Base-by-base conservation (phyloP, 768 basidiomycete species). In the Mycena olivaceomarginata region DNA sequence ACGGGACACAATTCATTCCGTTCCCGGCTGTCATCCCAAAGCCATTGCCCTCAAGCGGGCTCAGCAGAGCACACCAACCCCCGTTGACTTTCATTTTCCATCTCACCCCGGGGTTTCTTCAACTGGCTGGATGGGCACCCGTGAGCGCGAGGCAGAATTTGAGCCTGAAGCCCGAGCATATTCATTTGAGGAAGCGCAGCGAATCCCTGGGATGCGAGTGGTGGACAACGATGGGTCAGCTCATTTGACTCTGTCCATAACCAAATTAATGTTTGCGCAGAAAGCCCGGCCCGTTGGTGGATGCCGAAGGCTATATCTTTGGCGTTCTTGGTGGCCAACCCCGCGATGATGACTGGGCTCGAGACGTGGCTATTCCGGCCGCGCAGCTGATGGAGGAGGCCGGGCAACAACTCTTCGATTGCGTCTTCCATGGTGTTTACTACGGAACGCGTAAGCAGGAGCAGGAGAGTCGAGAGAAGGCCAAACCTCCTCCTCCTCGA, bases 51-150 rank as follows among this genome's bases (percentile, higher is more conserved):
- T 56, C 11, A 22, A 20, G 3, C 63, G 63, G n/a, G 13, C 4
- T 5, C 71, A n/a, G n/a, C 37, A 40, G 11, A 37, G 37, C n/a
- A 15, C 48, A 0, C 62, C 71, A 6, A 2, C 64, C 8, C 6
- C 48, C 5, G 11, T 65, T 7, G 48, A 40, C 12, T 40, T n/a
- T 40, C 37, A 18, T 39, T 22, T 37, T 2, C 39, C 4, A 0
- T n/a, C 39, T 4, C 5, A 39, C 72, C 15, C 57, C 11, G 25
- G 15, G 1, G 22, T 72, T 0, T 25, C 72, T 0, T 56, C 51
- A 20, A 66, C 72, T 5, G 62, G 31, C 41, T 72, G 72, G 72
- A 64, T 72, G 63, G 63, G 72, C 7, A 11, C 66, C 1, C 51
- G 72, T 1, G 53, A 65, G 4, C 62, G 20, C 5, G n/a, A 37